Evolutionary conservation across 1,284 basidiomycete genomes (phyloP), one percentile per base, ranked within the genome.

Genomic region (Sporisorium exsertum): DNA sequence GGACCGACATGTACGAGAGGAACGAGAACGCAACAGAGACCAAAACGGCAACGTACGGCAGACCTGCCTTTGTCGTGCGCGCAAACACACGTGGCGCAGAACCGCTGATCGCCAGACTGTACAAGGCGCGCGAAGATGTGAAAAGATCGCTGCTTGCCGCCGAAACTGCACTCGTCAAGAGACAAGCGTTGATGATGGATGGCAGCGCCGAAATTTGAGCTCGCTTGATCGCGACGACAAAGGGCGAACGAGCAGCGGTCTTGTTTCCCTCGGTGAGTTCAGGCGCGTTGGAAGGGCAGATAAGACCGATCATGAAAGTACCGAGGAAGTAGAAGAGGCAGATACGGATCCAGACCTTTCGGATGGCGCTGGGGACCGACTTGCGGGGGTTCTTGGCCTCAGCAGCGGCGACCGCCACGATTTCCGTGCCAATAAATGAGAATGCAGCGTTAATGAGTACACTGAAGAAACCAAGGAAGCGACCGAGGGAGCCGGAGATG

Each of bases 111-210:
- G 94, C 91, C 60, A 97, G 88, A 51, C 92, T 91, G 85, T 95
- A 92, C 33, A 78, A 80, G 72, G 74, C 92, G 79, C 94, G 91
- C 10, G 91, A 93, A 18, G 91, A 91, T 3, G 91, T 91, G 87
- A 93, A 96, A 53, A 95, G 85, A 79, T 94, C 91, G 76, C 91
- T 92, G 46, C 90, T 92, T 6, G 92, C 93, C 7, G 94, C 93
- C 7, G 93, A 94, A 89, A 92, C 92, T 1, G 94, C 94, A 0
- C 92, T 92, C 18, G 91, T 90, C 62, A 93, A 88, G 29, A 93
- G 84, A 35, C 87, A 87, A 37, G 94, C 94, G 84, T 96, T 96
- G 86, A 95, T 92, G 22, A 82, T 40, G 2, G 51, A 54, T 0
- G 81, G 81, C 0, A 83, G 50, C n/a, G 87, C 88, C 77, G 90